These are phyloP conservation scores for Triadica sebifera DNA, from an alignment of 345 rosid genomes.

Conservation along the genomic window DNA sequence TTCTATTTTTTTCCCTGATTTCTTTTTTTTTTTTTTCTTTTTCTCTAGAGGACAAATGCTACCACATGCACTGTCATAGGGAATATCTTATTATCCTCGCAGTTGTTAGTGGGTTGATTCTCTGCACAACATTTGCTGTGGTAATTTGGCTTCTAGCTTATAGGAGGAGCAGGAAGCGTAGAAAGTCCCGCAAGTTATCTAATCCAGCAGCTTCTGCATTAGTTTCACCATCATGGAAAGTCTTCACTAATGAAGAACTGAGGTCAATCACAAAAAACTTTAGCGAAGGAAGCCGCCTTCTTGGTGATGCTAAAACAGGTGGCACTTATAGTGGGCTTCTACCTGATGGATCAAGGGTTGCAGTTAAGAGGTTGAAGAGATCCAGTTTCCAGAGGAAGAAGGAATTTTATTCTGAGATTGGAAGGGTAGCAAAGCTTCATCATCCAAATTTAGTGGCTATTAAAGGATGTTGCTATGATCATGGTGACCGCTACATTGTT, in stretches of 20 bases:
- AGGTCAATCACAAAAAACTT: constrained; percentile 81
- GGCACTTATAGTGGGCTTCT: constrained; percentile 88
- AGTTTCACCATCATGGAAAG: constrained; percentile 84
- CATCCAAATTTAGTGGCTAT: constrained; percentile 85
- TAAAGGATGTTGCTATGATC: constrained; percentile 93
- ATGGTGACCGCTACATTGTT: constrained; percentile 85
- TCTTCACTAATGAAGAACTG: constrained; percentile 80
- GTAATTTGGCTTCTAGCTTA: constrained; percentile 83
- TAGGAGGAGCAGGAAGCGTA: constrained; percentile 71
- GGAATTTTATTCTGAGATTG: constrained; percentile 89
- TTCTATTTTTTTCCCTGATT: neutral
- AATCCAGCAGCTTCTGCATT: constrained; percentile 70
- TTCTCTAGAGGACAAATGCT: constrained; percentile 54
- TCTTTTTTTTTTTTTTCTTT: neutral
- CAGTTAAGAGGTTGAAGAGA: constrained; percentile 91
- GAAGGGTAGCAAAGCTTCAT: constrained; percentile 79
- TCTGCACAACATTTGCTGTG: constrained; percentile 69
- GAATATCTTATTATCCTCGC: constrained; percentile 75
- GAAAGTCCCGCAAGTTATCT: constrained; percentile 63
- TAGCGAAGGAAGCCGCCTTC: constrained; percentile 85
- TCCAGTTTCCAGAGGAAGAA: constrained; percentile 91
- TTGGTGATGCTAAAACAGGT: constrained; percentile 92
- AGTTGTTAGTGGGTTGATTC: constrained; percentile 83
- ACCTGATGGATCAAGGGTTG: constrained; percentile 80
- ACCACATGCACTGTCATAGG: constrained; percentile 67